A percentile compares a stretch with the other conserved stretches of the same genome.
Conservation (phyloP, 2,329 filamentous ascomycete species). For the Blastomyces gilchristii region DNA sequence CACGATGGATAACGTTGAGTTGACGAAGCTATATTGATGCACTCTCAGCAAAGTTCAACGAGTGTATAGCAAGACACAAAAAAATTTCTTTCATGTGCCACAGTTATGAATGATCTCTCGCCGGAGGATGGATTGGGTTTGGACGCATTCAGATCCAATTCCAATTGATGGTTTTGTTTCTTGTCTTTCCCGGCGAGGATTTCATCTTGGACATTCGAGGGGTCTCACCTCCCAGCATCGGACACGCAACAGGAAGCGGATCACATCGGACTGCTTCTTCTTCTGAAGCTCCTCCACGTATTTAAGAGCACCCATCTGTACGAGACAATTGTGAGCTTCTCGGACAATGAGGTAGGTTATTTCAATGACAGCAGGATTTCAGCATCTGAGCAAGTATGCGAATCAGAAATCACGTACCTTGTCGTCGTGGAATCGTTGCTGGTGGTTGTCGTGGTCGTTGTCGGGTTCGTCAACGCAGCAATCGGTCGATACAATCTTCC, state of each 20-base stretch:
- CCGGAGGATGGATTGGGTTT: constrained; percentile 16
- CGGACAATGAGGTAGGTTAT: neutral
- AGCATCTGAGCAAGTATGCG: neutral
- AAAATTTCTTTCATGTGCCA: constrained; percentile 38
- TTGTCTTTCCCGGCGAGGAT: constrained; percentile 2
- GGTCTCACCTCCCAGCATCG: constrained; percentile 92
- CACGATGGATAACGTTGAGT: constrained; percentile 99
- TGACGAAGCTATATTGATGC: constrained; percentile 99
- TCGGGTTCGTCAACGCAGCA: constrained; percentile 26
- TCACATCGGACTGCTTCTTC: constrained; percentile 99
- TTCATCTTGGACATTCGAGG: constrained; percentile 8
- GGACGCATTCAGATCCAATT: neutral
- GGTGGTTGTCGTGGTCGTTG: constrained; percentile 35
- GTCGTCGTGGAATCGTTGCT: constrained; percentile 36
- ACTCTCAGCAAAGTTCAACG: constrained; percentile 99
- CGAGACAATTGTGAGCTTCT: constrained; percentile 10
- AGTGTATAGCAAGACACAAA: constrained; percentile 77
- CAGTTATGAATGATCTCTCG: constrained; percentile 31
- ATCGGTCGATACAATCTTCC: constrained; percentile 14
- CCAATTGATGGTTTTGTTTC: constrained; percentile 1
- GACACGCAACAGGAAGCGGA: constrained; percentile 98
- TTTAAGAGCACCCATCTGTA: constrained; percentile 97
- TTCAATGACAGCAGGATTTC: neutral
- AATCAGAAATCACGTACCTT: constrained; percentile 28
- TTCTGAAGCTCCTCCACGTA: constrained; percentile 99